Conservation (phyloP, 2,329 filamentous ascomycete species). For the Septoria linicola region DNA sequence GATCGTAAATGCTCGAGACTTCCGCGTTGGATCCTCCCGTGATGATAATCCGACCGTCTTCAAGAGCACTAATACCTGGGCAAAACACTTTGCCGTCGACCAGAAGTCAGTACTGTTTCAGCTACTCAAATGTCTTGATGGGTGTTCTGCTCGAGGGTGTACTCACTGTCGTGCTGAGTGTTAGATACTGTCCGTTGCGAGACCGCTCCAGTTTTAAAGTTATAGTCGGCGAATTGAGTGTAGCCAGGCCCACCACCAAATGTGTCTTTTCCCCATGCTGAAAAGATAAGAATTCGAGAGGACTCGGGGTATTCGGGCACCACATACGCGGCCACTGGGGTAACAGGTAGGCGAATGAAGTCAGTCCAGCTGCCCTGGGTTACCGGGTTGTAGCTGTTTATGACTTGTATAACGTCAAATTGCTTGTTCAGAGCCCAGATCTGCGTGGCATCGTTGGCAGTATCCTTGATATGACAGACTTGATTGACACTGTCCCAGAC, state of each 20-base stretch:
- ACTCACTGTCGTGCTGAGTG: conserved; percentile 54
- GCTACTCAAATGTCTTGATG: no score
- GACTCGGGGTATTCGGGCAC: conserved; percentile 16
- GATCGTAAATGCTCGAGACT: conserved; percentile 52
- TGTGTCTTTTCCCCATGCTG: conserved; percentile 1
- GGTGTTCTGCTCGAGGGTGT: no score
- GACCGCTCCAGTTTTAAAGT: conserved; percentile 14
- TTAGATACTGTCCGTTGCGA: conserved; percentile 33
- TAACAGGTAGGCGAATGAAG: conserved; percentile 12
- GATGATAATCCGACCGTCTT: conserved; percentile 52
- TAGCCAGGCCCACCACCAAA: conserved; percentile 6
- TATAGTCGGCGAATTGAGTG: conserved; percentile 20
- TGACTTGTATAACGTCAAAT: conserved; percentile 6
- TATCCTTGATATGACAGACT: conserved; percentile 6
- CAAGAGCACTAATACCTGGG: conserved; percentile 54
- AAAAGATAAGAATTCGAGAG: conserved; percentile 10
- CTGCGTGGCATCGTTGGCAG: background rate
- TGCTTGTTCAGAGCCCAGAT: conserved; percentile 8
- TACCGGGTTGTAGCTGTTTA: conserved; percentile 1
- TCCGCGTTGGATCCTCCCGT: conserved; percentile 54
- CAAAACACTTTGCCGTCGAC: no score
- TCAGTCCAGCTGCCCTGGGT: conserved; percentile 14
- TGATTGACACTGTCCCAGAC: conserved; percentile 3
- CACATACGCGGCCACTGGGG: conserved; percentile 17
- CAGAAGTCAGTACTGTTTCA: no score